Evolutionary conservation across 257 asterid genomes (phyloP), one percentile per base, ranked within the genome.

Genomic region (Linaria vulgaris): DNA sequence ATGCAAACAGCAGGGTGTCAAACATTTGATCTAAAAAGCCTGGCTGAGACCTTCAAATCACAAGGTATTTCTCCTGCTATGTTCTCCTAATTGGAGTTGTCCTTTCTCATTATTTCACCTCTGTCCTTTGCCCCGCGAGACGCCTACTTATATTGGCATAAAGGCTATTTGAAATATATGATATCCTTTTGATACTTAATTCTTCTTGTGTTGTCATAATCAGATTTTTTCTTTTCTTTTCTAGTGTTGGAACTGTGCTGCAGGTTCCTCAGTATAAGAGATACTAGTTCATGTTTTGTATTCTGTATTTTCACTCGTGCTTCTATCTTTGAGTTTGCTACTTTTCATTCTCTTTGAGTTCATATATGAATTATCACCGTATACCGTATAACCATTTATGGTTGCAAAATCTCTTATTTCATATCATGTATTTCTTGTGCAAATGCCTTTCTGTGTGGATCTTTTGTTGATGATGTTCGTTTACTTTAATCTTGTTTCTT

Each of bases 41-140:
- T 89, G 63, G 95, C 95, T 1, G 97, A 86, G 78, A 74, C 88
- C 68, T 83, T 89, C 62, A 89, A 89, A 74, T 69, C 86, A 46
- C 87, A 82, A 83, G 97, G 97, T 89, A 72, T 48, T 31, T 9
- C 12, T 30, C 58, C 38, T 50, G 12, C n/a, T 12, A 41, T 9
- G n/a, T 67, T 45, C 39, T 16, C 25, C 59, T n/a, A 21, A 24
- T 21, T n/a, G 27, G 8, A 13, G 0, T 20, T 46, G 49, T 23
- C n/a, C 13, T 8, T 37, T 16, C 12, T 25, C 22, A 11, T 8
- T 19, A 46, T 14, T 44, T 44, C 10, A 38, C 8, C n/a, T 16
- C 19, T 4, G 27, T 27, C 49, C 13, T 12, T 27, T 15, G 14
- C 12, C 12, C 30, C 19, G 14, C 16, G n/a, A 6, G 11, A 3